phyloP scores from a whole-genome alignment of 305 asterid genomes.

The Fraxinus nigra region DNA sequence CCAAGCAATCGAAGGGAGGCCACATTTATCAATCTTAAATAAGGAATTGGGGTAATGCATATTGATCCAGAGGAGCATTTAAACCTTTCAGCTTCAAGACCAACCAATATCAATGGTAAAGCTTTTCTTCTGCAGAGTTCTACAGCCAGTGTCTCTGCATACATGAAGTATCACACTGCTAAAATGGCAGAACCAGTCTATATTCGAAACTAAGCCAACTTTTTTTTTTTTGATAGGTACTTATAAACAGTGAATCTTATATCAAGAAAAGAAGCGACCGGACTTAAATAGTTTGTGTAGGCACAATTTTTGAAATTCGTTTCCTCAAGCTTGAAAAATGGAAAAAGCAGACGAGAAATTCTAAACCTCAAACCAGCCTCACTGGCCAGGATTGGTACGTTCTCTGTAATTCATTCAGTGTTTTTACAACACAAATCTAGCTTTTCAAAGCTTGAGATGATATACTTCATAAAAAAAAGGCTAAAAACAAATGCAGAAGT shows the following conservation, averaged over 20 bases:
- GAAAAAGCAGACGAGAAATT: background rate
- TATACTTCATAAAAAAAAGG: background rate
- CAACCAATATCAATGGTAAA: background rate
- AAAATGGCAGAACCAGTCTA: background rate
- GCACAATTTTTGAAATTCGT: background rate
- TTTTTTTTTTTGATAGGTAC: background rate
- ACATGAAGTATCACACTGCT: background rate
- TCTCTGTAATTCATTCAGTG: background rate
- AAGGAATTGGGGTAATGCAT: background rate
- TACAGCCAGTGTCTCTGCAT: background rate
- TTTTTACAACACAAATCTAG: background rate
- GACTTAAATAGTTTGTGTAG: background rate
- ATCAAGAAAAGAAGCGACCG: background rate
- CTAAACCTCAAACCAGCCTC: background rate
- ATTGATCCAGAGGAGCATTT: background rate
- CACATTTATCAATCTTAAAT: background rate
- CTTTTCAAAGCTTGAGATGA: background rate
- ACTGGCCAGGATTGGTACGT: background rate
- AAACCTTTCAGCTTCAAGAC: background rate
- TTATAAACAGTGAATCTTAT: background rate
- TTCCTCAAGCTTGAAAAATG: background rate
- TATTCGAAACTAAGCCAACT: background rate
- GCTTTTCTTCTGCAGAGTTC: background rate
- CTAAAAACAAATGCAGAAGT: background rate
- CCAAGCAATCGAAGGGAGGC: background rate